A percentile compares a stretch with the other conserved stretches of the same genome.
Evolutionary conservation across 2,329 filamentous ascomycete species (phyloP).

Genomic region (Orbilia javanica): DNA sequence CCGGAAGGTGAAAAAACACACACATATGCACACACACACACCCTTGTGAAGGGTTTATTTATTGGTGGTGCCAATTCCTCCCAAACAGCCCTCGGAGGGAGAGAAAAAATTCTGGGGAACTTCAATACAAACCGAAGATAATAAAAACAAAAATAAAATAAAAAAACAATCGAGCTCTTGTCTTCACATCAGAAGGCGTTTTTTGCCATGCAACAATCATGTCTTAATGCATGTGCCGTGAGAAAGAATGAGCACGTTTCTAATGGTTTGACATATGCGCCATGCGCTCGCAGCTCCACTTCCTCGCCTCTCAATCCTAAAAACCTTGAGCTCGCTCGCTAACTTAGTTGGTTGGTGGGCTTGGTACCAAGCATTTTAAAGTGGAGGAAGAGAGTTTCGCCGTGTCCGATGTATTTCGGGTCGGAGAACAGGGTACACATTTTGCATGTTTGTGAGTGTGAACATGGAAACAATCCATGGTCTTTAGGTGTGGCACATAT

Average conservation of each 20-base stretch:
- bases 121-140: neutral
- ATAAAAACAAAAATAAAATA: neutral
- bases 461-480: neutral
- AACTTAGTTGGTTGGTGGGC: slow-evolving; percentile 5
- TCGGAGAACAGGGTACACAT: slow-evolving; percentile 8
- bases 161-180: neutral
- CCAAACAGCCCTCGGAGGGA: neutral
- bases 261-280: slow-evolving; percentile 31
- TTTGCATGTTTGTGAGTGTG: neutral
- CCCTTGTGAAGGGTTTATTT: no score
- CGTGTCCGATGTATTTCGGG: slow-evolving; percentile 31
- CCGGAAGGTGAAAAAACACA: neutral
- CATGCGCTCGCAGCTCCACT: slow-evolving; percentile 21
- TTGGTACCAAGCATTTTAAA: slow-evolving; percentile 21
- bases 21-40: neutral
- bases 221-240: slow-evolving; percentile 25
- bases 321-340: slow-evolving; percentile 32
- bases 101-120: neutral
- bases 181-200: neutral
- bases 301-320: slow-evolving; percentile 1
- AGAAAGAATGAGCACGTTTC: slow-evolving; percentile 57
- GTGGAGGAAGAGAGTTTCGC: slow-evolving; percentile 29
- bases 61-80: no score
- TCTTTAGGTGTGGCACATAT: neutral
- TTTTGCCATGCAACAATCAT: slow-evolving; percentile 5